These are phyloP conservation scores for Erodium trifolium DNA, from an alignment of 441 rosid genomes.

Conservation along the genomic window DNA sequence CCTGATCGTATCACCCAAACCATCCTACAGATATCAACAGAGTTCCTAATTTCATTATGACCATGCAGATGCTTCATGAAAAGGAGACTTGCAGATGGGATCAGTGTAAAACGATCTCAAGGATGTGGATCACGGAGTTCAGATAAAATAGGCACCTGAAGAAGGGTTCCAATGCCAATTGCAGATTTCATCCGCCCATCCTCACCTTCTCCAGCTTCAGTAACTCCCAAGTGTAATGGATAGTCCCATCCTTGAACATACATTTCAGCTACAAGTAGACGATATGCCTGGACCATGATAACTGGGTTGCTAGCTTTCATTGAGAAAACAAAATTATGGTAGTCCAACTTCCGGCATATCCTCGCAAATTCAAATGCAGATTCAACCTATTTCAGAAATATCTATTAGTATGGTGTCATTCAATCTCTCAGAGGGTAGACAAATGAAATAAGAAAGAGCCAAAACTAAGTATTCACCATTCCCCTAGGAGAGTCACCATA, in stretches of 20 bases:
- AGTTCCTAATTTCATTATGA: constrained; percentile 6
- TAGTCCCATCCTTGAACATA: constrained; percentile 95
- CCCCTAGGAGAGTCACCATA: constrained; percentile 97
- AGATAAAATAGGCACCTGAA: constrained; percentile 44
- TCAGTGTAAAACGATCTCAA: no score
- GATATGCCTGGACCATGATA: constrained; percentile 95
- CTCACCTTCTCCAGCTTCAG: constrained; percentile 99
- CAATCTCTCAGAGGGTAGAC: neutral
- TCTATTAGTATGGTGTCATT: constrained; percentile 17
- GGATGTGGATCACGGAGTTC: constrained; percentile 6
- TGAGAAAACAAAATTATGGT: constrained; percentile 89
- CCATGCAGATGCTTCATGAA: no score
- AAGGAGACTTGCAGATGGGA: no score
- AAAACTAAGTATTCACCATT: constrained; percentile 48
- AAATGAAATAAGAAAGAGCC: neutral
- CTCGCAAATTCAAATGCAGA: constrained; percentile 96
- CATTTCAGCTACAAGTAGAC: constrained; percentile 92
- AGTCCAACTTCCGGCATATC: constrained; percentile 86
- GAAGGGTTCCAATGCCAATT: constrained; percentile 93
- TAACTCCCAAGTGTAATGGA: constrained; percentile 92
- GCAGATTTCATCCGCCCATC: constrained; percentile 99
- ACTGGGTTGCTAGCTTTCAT: constrained; percentile 99
- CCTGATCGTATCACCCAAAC: constrained; percentile 94
- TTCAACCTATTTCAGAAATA: constrained; percentile 60
- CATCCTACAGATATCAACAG: constrained; percentile 52